Conservation (phyloP, 768 basidiomycete genomes). For the Lepiota venenata region DNA sequence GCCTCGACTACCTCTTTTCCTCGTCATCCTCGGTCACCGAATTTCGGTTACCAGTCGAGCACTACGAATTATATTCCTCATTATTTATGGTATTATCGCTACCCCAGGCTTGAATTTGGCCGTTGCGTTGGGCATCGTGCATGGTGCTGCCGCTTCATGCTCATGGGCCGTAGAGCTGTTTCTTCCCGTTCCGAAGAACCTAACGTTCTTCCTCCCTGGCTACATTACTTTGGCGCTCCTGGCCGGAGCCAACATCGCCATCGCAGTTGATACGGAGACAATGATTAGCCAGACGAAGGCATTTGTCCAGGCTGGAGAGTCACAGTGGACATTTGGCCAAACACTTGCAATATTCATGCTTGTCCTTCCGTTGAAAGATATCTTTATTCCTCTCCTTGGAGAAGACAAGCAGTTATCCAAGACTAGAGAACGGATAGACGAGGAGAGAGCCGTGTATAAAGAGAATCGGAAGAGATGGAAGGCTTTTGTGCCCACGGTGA, state of each 20-base stretch:
- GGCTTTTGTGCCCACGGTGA: too few species aligned
- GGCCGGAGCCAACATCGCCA: constrained; percentile 4
- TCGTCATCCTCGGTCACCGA: not conserved
- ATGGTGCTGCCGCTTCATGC: not conserved
- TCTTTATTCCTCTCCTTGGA: not conserved
- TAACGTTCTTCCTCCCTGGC: not conserved
- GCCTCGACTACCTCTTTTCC: not conserved
- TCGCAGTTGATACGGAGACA: constrained; percentile 6
- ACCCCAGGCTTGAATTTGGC: constrained; percentile 3
- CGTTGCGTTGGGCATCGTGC: not conserved
- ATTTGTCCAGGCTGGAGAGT: not conserved
- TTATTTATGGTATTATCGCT: not conserved
- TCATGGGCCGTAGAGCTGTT: not conserved
- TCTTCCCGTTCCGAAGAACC: too few species aligned
- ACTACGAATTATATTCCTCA: constrained; percentile 1
- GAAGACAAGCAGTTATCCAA: too few species aligned
- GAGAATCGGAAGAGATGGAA: too few species aligned
- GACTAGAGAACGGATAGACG: too few species aligned
- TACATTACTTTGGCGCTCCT: not conserved
- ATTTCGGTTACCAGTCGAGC: not conserved
- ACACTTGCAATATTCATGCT: not conserved
- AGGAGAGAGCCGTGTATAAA: too few species aligned
- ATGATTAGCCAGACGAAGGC: not conserved
- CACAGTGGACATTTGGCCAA: constrained; percentile 1
- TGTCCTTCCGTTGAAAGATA: not conserved